A percentile compares a stretch with the other conserved stretches of the same genome.
Conservation (phyloP, 2,329 filamentous ascomycete species). For the Exophiala sp. region DNA sequence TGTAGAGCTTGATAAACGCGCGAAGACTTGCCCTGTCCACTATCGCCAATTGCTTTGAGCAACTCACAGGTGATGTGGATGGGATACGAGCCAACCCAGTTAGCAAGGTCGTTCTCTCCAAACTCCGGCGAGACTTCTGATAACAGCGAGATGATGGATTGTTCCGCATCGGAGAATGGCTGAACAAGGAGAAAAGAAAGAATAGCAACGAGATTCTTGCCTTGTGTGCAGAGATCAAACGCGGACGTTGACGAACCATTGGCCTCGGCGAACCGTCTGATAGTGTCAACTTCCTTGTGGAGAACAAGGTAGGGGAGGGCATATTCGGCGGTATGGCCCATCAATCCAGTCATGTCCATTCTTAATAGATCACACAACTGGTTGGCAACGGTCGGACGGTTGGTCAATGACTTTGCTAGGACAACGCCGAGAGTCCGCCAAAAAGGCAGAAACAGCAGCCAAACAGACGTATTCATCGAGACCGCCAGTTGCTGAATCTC, state of each 20-base stretch:
- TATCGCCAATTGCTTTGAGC: constrained; percentile 70
- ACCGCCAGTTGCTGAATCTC: constrained; percentile 67
- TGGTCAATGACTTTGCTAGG: constrained; percentile 73
- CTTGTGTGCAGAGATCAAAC: constrained; percentile 56
- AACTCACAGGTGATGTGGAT: constrained; percentile 72
- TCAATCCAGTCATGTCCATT: constrained; percentile 66
- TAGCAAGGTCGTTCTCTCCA: constrained; percentile 57
- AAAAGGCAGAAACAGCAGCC: constrained; percentile 73
- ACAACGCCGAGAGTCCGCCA: constrained; percentile 80
- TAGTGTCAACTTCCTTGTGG: constrained; percentile 67
- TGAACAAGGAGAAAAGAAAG: constrained; percentile 55
- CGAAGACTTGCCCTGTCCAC: constrained; percentile 46
- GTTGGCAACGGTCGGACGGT: constrained; percentile 73
- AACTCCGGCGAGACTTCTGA: constrained; percentile 65
- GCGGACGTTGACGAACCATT: constrained; percentile 47
- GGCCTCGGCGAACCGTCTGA: constrained; percentile 73
- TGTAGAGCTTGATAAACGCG: constrained; percentile 55
- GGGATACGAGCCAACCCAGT: constrained; percentile 68
- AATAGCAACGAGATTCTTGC: constrained; percentile 52
- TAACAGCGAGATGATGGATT: constrained; percentile 62
- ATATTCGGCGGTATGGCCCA: constrained; percentile 69
- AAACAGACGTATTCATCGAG: constrained; percentile 55
- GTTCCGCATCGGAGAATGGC: constrained; percentile 59
- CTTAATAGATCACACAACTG: constrained; percentile 70
- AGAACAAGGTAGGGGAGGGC: constrained; percentile 83